These are phyloP conservation scores for Candida anutae DNA, from an alignment of 1,139 yeast genomes.

Conservation along the genomic window DNA sequence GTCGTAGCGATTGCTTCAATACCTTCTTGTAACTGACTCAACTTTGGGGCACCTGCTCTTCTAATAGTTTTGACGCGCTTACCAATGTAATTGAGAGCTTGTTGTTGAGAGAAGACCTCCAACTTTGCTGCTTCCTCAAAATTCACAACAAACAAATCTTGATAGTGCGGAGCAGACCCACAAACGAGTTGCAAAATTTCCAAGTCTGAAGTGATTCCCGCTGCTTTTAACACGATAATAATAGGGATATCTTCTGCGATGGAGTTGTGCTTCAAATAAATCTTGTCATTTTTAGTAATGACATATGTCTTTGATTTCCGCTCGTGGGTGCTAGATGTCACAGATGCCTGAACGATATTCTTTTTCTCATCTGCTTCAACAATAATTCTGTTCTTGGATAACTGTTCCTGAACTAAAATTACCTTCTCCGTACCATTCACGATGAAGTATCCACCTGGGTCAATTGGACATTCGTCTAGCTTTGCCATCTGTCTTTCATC, in stretches of 20 bases:
- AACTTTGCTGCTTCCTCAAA: constrained; percentile 89
- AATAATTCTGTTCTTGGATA: constrained; percentile 92
- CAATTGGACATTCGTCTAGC: constrained; percentile 90
- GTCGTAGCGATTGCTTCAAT: constrained; percentile 96
- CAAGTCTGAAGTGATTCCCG: constrained; percentile 86
- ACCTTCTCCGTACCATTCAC: constrained; percentile 98
- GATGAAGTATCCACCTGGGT: constrained; percentile 97
- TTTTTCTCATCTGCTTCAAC: constrained; percentile 97
- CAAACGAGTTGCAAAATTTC: constrained; percentile 93
- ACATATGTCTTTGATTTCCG: constrained; percentile 96
- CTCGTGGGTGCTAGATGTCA: constrained; percentile 95
- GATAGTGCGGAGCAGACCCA: constrained; percentile 81
- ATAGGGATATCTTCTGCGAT: constrained; percentile 94
- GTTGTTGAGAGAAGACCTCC: constrained; percentile 86
- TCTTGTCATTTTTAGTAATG: constrained; percentile 81
- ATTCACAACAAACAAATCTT: constrained; percentile 85
- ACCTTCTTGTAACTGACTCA: constrained; percentile 85
- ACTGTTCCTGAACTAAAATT: constrained; percentile 91
- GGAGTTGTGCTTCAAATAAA: constrained; percentile 89
- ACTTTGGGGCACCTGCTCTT: constrained; percentile 75
- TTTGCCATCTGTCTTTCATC: constrained; percentile 79
- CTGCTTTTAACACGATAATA: constrained; percentile 87
- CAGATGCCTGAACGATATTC: constrained; percentile 92
- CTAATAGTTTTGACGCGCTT: constrained; percentile 86
- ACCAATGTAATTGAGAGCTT: constrained; percentile 88